Percentiles rank a stretch among this genome's conserved stretches.
Evolutionary conservation across 345 rosid species (phyloP).

Genomic region (rapeseed (Brassica napus)): Da-Ae NC_063442.1:44725001-44725500

Average conservation of each 20-base stretch:
- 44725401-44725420: not conserved
- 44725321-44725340: constrained; percentile 47
- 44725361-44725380: not conserved
- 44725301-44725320: constrained; percentile 39
- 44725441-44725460: not conserved
- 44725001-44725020: constrained; percentile 58
- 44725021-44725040: constrained; percentile 58
- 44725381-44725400: not conserved
- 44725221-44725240: constrained; percentile 56
- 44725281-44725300: constrained; percentile 52
- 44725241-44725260: constrained; percentile 56
- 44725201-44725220: constrained; percentile 24
- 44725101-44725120: constrained; percentile 53
- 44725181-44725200: constrained; percentile 8
- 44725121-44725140: constrained; percentile 1
- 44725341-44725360: not conserved
- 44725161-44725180: not conserved
- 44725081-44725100: constrained; percentile 58
- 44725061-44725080: constrained; percentile 53
- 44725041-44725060: constrained; percentile 62
- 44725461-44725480: too few relatives aligned
- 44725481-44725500: not conserved
- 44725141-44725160: constrained; percentile 25
- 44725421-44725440: not conserved
- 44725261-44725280: constrained; percentile 57